Base-by-base conservation (phyloP, 331 rosid species). In the Malus hybrid region DNA sequence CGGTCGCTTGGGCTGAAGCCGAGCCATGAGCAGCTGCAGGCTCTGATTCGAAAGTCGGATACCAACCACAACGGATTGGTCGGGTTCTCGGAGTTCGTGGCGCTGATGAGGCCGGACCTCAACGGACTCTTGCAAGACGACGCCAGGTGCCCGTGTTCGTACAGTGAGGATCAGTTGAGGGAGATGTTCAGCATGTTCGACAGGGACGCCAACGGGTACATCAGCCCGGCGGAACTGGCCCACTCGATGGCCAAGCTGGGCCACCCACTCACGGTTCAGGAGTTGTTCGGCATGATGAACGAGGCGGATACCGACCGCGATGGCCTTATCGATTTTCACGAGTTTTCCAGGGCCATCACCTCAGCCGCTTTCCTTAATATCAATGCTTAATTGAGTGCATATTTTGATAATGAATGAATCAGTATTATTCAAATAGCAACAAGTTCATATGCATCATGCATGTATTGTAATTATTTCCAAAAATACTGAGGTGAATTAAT, bases 181-280 rank as follows among this genome's bases (percentile, higher is more conserved):
- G 79, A 79, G 65, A 57, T 92, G 31, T 92, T 92, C 77, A 70
- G 80, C 19, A 60, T 93, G 88, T 93, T 93, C 39, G 97, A 93
- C 14, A 73, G 88, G 34, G 94, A 90, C 13, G 94, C 93, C 12
- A 87, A 90, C 8, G 97, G 94, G 15, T 86, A 67, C 69, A 90
- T 90, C 67, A 92, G 92, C 0, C 96, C 94, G 3, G 96, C 97
- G 1, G 97, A 92, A 82, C 62, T 92, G 80, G 94, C 93, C 1
- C 97, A 88, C 76, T 92, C 97, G 2, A 90, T 92, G 97, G 97
- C 93, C 15, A 87, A 80, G 73, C 83, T 92, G 1, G 97, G 94
- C 14, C 97, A 92, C 7, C 88, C 91, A 1, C 87, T 88, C 29
- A 88, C 96, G 15, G 87, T 82, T 10, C 90, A 88, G 72, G 96